phyloP scores from a whole-genome alignment of 2,329 filamentous ascomycete species.

The Neoscytalidium dimidiatum region DNA sequence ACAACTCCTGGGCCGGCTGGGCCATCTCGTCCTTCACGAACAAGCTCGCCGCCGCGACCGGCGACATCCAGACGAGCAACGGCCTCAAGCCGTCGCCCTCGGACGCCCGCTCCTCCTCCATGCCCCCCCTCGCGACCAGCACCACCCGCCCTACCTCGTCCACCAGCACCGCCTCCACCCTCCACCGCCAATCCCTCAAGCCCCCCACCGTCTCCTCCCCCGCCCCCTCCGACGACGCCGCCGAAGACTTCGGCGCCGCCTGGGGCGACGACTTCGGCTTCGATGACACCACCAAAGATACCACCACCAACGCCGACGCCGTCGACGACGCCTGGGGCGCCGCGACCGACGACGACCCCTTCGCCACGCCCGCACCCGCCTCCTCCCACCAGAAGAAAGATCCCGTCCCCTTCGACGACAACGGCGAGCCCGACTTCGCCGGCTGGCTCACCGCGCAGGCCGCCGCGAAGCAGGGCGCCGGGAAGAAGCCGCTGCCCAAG shows the following conservation, averaged over 20 bases:
- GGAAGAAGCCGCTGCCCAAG: constrained; percentile 75
- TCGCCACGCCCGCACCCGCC: constrained; percentile 46
- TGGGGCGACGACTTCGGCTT: constrained; percentile 61
- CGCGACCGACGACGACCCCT: constrained; percentile 36
- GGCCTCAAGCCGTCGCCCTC: constrained; percentile 37
- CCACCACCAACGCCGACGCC: constrained; percentile 58
- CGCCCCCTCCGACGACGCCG: constrained; percentile 47
- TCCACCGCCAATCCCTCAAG: constrained; percentile 47
- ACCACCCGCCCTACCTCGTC: constrained; percentile 44
- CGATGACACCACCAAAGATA: constrained; percentile 69
- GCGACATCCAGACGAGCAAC: constrained; percentile 71
- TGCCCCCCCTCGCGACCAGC: constrained; percentile 41
- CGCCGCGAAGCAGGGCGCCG: constrained; percentile 62
- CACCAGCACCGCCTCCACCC: constrained; percentile 51
- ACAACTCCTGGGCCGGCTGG: constrained; percentile 87
- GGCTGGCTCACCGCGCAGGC: constrained; percentile 91
- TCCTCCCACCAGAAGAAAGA: constrained; percentile 31
- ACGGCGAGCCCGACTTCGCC: constrained; percentile 90
- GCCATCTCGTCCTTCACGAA: constrained; percentile 98
- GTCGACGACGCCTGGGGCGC: constrained; percentile 50
- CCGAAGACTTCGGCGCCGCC: constrained; percentile 60
- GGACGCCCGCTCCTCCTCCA: constrained; percentile 50
- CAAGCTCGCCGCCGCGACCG: constrained; percentile 79
- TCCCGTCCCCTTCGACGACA: constrained; percentile 69
- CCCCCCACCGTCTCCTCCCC: constrained; percentile 29